Evolutionary conservation across 179 eudicot species (phyloP), one percentile per base, ranked within the genome.

Genomic region (Actinidia chinensis): DNA sequence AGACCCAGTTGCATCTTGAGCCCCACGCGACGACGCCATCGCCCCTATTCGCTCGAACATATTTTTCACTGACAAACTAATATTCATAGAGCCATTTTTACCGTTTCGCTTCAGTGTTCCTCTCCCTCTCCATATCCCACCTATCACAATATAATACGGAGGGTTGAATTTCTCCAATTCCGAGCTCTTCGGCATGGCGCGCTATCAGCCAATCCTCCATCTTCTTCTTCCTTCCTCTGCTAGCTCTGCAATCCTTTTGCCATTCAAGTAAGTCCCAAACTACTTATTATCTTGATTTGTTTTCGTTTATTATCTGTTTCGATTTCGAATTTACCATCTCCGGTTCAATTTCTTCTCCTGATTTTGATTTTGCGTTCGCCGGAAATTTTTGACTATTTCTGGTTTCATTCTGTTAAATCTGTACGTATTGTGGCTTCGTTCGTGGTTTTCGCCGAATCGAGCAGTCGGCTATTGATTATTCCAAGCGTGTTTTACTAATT

Each of bases 191-290:
- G 0, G 43, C 58, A 75, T 75, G 78, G 70, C 58, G 9, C 33
- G 12, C 55, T 58, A 50, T 22, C 8, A 4, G 17, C 4, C 40
- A 75, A 1, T 25, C 78, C 23, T 51, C 33, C 36, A 4, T 79
- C 50, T 54, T 79, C 73, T 11, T 55, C 82, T 66, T 79, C 33
- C 82, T 66, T 79, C 33, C 33, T 28, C 9, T 73, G 23, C 71
- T 63, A 3, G 47, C 50, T 5, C 74, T 78, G n/a, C 5, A 20
- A 42, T 78, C 68, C 42, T 25, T 78, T 33, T 28, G 46, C 56
- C 55, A 28, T 10, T 33, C 82, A 13, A 73, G 82, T 79, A 73
- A 79, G 78, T 56, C 36, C 7, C 33, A 6, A 42, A 28, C 22
- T 22, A 20, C 47, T 67, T 18, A 6, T 17, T 4, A 14, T 1